Evolutionary conservation across 495 filamentous ascomycete genomes (phyloP).

Genomic region (Emericellopsis terricola): DNA sequence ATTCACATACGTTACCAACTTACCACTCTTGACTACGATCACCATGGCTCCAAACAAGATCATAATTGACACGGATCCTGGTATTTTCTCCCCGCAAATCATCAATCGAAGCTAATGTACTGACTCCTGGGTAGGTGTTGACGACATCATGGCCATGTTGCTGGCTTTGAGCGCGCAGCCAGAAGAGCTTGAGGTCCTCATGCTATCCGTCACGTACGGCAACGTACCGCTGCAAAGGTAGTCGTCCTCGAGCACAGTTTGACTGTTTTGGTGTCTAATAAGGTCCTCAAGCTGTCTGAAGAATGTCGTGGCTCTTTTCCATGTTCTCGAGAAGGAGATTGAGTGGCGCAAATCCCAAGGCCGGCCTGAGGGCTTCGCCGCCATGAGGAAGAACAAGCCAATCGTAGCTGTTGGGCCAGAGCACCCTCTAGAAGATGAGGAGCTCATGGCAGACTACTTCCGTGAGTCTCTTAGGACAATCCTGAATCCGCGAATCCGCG

Average conservation of each 20-base stretch:
- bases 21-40: too few relatives aligned
- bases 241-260: conserved; percentile 1
- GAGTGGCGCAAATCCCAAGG: conserved; percentile 59
- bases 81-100: conserved; percentile 10
- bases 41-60: not conserved
- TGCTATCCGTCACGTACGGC: conserved; percentile 84
- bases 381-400: conserved; percentile 51
- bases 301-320: conserved; percentile 83
- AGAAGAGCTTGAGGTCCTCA: conserved; percentile 71
- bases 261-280: conserved; percentile 3
- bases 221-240: conserved; percentile 74
- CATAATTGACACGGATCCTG: conserved; percentile 62
- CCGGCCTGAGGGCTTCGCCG: conserved; percentile 45
- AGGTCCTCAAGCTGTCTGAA: conserved; percentile 49
- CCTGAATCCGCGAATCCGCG: too few relatives aligned
- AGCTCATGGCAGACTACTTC: conserved; percentile 76
- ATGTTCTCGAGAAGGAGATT: conserved; percentile 79
- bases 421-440: conserved; percentile 67
- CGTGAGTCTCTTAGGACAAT: conserved; percentile 38
- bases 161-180: conserved; percentile 68
- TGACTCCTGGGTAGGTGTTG: conserved; percentile 42
- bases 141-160: conserved; percentile 73
- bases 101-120: not conserved
- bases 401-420: conserved; percentile 74
- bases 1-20: too few relatives aligned